These are phyloP conservation scores for Thelephora aurantiotincta DNA, from an alignment of 768 basidiomycete genomes.

Conservation along the genomic window DNA sequence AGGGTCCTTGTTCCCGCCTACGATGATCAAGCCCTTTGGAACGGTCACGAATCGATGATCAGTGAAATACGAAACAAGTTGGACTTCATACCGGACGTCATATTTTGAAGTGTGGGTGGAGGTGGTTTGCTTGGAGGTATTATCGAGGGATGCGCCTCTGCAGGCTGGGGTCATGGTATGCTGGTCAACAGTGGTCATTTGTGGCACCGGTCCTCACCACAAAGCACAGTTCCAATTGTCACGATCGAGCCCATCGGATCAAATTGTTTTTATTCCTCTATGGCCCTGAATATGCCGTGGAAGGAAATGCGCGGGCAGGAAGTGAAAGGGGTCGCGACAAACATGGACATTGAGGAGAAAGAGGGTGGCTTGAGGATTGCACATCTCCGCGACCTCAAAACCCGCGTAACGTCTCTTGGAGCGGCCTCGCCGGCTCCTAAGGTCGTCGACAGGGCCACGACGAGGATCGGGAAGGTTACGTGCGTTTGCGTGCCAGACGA, in stretches of 20 bases:
- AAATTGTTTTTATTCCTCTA: constrained; percentile 60
- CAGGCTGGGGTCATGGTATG: constrained; percentile 60
- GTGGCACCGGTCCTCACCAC: constrained; percentile 1
- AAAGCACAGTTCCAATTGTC: constrained; percentile 40
- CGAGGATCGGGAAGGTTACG: constrained; percentile 38
- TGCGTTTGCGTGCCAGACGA: constrained; percentile 55
- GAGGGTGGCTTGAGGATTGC: constrained; percentile 23
- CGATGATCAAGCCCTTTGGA: constrained; percentile 55
- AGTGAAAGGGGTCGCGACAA: constrained; percentile 25
- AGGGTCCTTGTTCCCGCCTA: constrained; percentile 52
- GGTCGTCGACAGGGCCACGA: constrained; percentile 51
- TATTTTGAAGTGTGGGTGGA: constrained; percentile 70
- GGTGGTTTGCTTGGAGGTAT: constrained; percentile 59
- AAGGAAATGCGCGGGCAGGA: too few relatives aligned
- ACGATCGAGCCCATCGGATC: constrained; percentile 59
- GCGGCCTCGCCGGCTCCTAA: constrained; percentile 48
- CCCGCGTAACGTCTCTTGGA: constrained; percentile 57
- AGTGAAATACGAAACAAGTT: constrained; percentile 45
- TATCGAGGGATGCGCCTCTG: constrained; percentile 45
- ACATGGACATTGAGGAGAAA: constrained; percentile 25
- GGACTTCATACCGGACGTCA: constrained; percentile 40
- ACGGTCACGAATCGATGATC: constrained; percentile 66
- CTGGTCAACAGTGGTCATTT: neutral
- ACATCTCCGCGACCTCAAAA: constrained; percentile 23
- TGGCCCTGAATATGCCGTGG: constrained; percentile 48